A percentile compares a stretch with the other conserved stretches of the same genome.
Evolutionary conservation across 2,329 filamentous ascomycete genomes (phyloP).

Genomic region (Cryphonectria parasitica): DNA sequence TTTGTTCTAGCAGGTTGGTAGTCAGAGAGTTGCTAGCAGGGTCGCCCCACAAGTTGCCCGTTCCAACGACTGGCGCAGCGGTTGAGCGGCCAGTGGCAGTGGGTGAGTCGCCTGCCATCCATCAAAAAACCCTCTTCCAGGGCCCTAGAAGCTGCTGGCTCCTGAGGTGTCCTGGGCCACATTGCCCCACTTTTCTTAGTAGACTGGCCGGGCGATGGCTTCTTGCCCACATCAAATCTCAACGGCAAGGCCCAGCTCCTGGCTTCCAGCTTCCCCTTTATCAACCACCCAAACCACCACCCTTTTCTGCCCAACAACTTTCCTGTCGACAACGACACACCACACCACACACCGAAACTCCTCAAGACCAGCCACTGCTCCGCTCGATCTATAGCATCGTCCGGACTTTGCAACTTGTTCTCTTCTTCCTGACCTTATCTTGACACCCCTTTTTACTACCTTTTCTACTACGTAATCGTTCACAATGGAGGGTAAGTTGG

Average conservation of each 20-base stretch:
- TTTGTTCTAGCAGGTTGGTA: background rate
- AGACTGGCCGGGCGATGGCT: conserved; percentile 29
- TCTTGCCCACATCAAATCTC: conserved; percentile 31
- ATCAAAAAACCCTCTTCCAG: conserved; percentile 1
- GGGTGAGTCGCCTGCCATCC: conserved; percentile 21
- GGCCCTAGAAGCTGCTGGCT: background rate
- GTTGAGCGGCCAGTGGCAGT: conserved; percentile 21
- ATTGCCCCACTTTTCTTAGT: conserved; percentile 26
- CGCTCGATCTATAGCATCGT: conserved; percentile 30
- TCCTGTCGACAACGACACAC: conserved; percentile 28
- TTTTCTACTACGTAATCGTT: conserved; percentile 47
- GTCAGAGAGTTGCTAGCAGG: conserved; percentile 7
- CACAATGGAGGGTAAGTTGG: conserved; percentile 60
- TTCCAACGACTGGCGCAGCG: conserved; percentile 27
- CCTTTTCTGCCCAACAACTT: conserved; percentile 25
- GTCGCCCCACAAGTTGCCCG: conserved; percentile 26
- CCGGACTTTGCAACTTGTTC: conserved; percentile 28
- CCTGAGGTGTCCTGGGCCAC: conserved; percentile 7
- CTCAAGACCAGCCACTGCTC: conserved; percentile 25
- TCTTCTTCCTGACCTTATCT: conserved; percentile 36
- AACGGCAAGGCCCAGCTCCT: conserved; percentile 29
- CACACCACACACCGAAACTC: conserved; percentile 10
- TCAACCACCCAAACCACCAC: conserved; percentile 29
- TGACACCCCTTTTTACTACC: conserved; percentile 36
- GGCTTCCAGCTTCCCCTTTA: conserved; percentile 29